Evolutionary conservation across 1,284 basidiomycete genomes (phyloP).

Genomic region (Ustilago loliicola): DNA sequence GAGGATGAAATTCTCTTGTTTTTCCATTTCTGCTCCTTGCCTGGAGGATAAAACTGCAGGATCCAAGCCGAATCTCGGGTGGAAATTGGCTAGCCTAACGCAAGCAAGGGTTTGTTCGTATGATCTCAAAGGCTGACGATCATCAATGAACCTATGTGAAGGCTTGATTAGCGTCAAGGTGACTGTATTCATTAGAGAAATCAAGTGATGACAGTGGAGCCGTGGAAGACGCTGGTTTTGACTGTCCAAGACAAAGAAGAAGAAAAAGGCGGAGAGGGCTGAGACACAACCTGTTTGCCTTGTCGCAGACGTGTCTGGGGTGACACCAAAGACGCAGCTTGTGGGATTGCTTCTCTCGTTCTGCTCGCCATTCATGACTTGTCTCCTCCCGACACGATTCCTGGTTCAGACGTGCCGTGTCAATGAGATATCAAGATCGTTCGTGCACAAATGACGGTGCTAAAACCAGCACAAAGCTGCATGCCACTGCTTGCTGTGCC

Average conservation of each 20-base stretch:
- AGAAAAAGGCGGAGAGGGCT: not conserved
- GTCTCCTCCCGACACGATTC: not conserved
- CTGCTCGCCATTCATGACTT: not conserved
- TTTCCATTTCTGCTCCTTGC: not conserved
- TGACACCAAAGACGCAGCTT: not conserved
- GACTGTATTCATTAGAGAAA: not conserved
- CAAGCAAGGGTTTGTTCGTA: not conserved
- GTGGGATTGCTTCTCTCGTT: not conserved
- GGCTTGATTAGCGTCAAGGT: not conserved
- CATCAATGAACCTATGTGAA: not conserved
- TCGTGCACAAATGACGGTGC: no score
- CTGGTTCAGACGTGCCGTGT: no score
- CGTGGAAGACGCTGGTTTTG: not conserved
- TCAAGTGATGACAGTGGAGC: not conserved
- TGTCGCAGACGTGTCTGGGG: not conserved
- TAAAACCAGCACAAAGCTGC: no score
- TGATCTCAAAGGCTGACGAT: not conserved
- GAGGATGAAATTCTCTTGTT: not conserved
- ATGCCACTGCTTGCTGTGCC: not conserved
- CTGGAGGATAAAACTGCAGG: not conserved
- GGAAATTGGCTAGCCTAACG: not conserved
- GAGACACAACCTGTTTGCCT: conserved; percentile 4
- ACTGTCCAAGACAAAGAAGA: conserved; percentile 1
- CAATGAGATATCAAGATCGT: no score
- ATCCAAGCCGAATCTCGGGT: not conserved